phyloP scores from a whole-genome alignment of 768 basidiomycete species.

The Dioszegia crocea region DNA sequence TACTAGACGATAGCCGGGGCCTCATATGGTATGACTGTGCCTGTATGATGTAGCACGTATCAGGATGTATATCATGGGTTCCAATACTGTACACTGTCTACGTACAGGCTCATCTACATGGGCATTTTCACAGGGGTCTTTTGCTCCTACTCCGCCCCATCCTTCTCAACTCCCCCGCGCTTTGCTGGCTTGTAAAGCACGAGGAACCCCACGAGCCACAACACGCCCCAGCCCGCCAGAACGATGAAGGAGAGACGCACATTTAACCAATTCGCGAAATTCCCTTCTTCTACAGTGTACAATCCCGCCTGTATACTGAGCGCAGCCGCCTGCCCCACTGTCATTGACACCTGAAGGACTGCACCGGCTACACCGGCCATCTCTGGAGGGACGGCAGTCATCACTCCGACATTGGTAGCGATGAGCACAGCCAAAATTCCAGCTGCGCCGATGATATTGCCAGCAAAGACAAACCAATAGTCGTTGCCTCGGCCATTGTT shows the following conservation, averaged over 20 bases:
- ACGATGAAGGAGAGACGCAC: slow-evolving; percentile 15
- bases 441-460: slow-evolving; percentile 28
- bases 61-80: too few species aligned
- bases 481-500: not conserved
- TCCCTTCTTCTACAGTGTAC: slow-evolving; percentile 19
- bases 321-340: slow-evolving; percentile 46
- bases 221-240: slow-evolving; percentile 13
- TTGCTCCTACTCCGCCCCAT: too few species aligned
- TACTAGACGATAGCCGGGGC: too few species aligned
- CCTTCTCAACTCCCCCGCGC: too few species aligned
- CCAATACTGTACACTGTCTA: too few species aligned
- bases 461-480: slow-evolving; percentile 36
- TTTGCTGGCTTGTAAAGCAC: slow-evolving; percentile 4
- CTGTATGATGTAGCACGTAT: too few species aligned
- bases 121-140: too few species aligned
- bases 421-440: slow-evolving; percentile 21
- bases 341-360: slow-evolving; percentile 36
- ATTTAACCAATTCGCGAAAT: slow-evolving; percentile 11
- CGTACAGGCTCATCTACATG: too few species aligned
- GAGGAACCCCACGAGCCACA: slow-evolving; percentile 13
- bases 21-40: too few species aligned
- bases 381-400: slow-evolving; percentile 40
- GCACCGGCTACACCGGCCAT: slow-evolving; percentile 44
- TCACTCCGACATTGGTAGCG: slow-evolving; percentile 30
- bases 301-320: slow-evolving; percentile 58